These are phyloP conservation scores for Hypoxylon perforatum DNA, from an alignment of 495 filamentous ascomycete species.

Conservation along the genomic window DNA sequence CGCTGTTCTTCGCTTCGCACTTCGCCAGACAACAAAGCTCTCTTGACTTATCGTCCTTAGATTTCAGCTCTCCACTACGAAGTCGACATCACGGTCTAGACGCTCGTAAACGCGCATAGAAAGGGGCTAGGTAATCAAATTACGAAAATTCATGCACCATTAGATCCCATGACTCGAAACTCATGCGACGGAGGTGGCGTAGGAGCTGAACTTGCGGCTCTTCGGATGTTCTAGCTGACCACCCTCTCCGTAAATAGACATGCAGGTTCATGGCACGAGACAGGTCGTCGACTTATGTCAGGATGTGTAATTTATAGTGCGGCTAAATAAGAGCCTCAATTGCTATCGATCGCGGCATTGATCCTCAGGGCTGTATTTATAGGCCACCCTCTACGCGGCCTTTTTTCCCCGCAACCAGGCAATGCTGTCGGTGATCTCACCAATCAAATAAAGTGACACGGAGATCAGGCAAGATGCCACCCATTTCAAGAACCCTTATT, in stretches of 20 bases:
- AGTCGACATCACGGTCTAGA: neutral
- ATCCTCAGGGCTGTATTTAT: neutral
- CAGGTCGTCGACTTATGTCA: neutral
- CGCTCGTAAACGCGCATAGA: neutral
- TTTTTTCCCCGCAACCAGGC: neutral
- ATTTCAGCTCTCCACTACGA: neutral
- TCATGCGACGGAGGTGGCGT: neutral
- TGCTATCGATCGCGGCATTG: neutral
- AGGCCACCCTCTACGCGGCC: neutral
- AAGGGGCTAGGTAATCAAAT: neutral
- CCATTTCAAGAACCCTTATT: neutral
- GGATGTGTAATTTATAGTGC: neutral
- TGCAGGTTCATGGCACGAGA: conserved; percentile 29
- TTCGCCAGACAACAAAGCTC: neutral
- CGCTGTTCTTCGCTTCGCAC: neutral
- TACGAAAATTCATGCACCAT: neutral
- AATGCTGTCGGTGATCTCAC: neutral
- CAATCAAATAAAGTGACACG: neutral
- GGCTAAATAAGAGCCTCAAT: neutral
- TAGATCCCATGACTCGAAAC: neutral
- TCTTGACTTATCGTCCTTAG: neutral
- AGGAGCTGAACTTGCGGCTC: conserved; percentile 24
- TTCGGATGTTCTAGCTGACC: conserved; percentile 14
- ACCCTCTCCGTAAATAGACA: conserved; percentile 18
- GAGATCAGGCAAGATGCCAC: neutral